Conservation (phyloP, 1,139 yeast species). For the Candida glucosophila region DNA sequence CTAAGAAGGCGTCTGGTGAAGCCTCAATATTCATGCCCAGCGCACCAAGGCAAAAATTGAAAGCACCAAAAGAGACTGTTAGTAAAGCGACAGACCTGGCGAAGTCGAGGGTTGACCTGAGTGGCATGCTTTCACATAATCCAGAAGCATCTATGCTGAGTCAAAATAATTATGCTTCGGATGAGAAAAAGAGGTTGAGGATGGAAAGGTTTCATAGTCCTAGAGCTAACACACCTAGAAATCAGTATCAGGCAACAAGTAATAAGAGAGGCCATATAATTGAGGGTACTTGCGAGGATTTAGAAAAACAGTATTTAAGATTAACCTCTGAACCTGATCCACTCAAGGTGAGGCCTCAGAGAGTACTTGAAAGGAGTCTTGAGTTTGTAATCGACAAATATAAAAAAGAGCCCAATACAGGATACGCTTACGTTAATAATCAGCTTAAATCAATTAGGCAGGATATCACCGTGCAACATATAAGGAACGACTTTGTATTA, state of each 20-base stretch:
- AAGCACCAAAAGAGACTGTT: background rate
- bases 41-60: constrained; percentile 1
- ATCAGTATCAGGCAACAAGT: background rate
- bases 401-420: constrained; percentile 32
- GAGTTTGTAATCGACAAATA: constrained; percentile 49
- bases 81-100: background rate
- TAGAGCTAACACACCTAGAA: constrained; percentile 9
- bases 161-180: constrained; percentile 14
- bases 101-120: background rate
- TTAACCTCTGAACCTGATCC: constrained; percentile 93
- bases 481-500: constrained; percentile 70
- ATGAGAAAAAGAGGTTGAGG: constrained; percentile 35
- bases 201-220: constrained; percentile 51
- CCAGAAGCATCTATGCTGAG: too few species aligned
- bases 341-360: constrained; percentile 65
- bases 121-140: too few species aligned
- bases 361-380: constrained; percentile 51
- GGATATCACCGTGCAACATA: constrained; percentile 87
- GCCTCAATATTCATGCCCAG: constrained; percentile 3
- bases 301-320: constrained; percentile 76
- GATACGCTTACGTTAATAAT: constrained; percentile 73
- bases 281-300: constrained; percentile 53
- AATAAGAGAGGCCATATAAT: constrained; percentile 21
- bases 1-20: background rate
- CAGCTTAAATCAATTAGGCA: constrained; percentile 90